Conservation (phyloP, 352 stramenopile genomes). For the Salisapilia sapeloensis region DNA sequence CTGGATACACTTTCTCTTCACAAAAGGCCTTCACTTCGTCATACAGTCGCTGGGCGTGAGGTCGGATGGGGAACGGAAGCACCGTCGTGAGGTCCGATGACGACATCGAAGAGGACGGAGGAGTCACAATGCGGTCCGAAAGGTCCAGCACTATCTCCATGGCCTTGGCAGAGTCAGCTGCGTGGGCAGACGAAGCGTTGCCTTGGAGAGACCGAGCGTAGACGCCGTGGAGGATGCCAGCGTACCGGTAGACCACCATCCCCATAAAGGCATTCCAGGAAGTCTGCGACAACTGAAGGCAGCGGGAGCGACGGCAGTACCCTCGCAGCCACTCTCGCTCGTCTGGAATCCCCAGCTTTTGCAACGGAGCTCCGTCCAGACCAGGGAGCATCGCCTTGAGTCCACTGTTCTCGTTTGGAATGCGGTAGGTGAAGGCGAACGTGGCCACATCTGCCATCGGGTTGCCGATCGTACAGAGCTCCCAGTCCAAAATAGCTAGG, state of each 20-base stretch:
- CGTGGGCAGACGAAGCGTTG: constrained; percentile 71
- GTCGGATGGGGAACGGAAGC: constrained; percentile 56
- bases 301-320: constrained; percentile 32
- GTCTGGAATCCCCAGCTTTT: constrained; percentile 41
- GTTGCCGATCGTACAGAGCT: constrained; percentile 77
- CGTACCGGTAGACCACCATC: constrained; percentile 56
- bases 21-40: constrained; percentile 80
- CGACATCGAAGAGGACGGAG: constrained; percentile 12
- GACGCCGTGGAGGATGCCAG: constrained; percentile 67
- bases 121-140: constrained; percentile 15
- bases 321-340: constrained; percentile 35
- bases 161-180: constrained; percentile 34
- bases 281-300: constrained; percentile 25
- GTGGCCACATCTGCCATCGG: constrained; percentile 69
- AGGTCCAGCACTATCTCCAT: constrained; percentile 44
- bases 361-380: constrained; percentile 16
- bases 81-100: constrained; percentile 30
- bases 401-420: constrained; percentile 12
- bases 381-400: constrained; percentile 39
- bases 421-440: constrained; percentile 28
- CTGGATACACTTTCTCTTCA: constrained; percentile 77
- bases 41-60: constrained; percentile 63
- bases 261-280: constrained; percentile 69
- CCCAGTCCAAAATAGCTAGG: constrained; percentile 76
- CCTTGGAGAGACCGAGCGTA: constrained; percentile 48